phyloP scores from a whole-genome alignment of 2,329 filamentous ascomycete genomes.

The Calonectria crousiana region DNA sequence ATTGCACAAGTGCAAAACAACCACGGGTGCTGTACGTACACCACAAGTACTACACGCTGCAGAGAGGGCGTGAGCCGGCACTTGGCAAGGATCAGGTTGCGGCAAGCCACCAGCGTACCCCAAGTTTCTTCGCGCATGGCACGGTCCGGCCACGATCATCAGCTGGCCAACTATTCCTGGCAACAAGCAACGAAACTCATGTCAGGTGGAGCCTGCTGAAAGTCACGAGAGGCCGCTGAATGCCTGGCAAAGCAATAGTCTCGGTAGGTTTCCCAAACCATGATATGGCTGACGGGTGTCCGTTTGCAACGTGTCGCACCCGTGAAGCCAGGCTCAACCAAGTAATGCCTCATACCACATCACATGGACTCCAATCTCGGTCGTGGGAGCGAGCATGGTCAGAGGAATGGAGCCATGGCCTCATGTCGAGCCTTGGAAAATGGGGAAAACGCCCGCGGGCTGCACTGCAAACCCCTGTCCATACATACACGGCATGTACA shows the following conservation, averaged over 20 bases:
- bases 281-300: slow-evolving; percentile 8
- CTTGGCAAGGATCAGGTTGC: slow-evolving; percentile 29
- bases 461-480: slow-evolving; percentile 35
- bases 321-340: slow-evolving; percentile 7
- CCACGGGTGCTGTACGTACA: slow-evolving; percentile 6
- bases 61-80: slow-evolving; percentile 3
- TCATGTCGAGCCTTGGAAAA: slow-evolving; percentile 32
- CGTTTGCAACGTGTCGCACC: slow-evolving; percentile 21
- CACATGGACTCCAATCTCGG: slow-evolving; percentile 32
- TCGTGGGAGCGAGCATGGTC: slow-evolving; percentile 28
- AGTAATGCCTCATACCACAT: slow-evolving; percentile 28
- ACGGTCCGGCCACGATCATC: slow-evolving; percentile 31
- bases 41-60: background rate
- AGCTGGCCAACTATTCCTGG: slow-evolving; percentile 10
- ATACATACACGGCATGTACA: slow-evolving; percentile 18
- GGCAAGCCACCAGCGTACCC: slow-evolving; percentile 20
- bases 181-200: slow-evolving; percentile 7
- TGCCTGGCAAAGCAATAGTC: slow-evolving; percentile 6
- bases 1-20: background rate
- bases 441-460: slow-evolving; percentile 31
- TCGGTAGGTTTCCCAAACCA: slow-evolving; percentile 2
- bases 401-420: slow-evolving; percentile 36
- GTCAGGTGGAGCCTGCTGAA: slow-evolving; percentile 12
- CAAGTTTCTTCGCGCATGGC: slow-evolving; percentile 18
- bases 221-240: slow-evolving; percentile 7